Evolutionary conservation across 2,329 filamentous ascomycete genomes (phyloP).

Genomic region (Colletotrichum ledebouriae): DNA sequence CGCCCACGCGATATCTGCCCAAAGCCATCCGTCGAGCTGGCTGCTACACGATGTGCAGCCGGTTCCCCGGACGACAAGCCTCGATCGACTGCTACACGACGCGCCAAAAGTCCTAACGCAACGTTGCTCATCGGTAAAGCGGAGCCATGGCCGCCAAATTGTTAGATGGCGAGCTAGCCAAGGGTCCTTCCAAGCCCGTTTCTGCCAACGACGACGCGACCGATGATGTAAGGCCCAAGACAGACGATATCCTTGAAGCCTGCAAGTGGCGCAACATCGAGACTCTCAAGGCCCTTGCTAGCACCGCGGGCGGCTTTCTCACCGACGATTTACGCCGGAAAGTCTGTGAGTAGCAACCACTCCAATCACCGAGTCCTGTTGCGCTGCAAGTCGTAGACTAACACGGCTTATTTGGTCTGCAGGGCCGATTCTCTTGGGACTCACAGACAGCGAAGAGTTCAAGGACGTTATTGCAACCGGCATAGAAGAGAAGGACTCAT

Average conservation of each 20-base stretch:
- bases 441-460: slow-evolving; percentile 43
- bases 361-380: background rate
- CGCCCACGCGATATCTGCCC: background rate
- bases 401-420: slow-evolving; percentile 10
- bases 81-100: background rate
- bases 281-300: slow-evolving; percentile 69
- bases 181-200: background rate
- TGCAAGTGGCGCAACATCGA: slow-evolving; percentile 70
- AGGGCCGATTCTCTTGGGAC: slow-evolving; percentile 75
- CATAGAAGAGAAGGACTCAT: slow-evolving; percentile 52
- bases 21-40: background rate
- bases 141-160: slow-evolving; percentile 9
- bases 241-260: slow-evolving; percentile 67
- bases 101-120: slow-evolving; percentile 2
- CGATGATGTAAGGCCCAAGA: slow-evolving; percentile 52
- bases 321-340: slow-evolving; percentile 75
- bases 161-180: background rate
- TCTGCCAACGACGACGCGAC: slow-evolving; percentile 31
- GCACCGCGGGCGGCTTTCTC: slow-evolving; percentile 75
- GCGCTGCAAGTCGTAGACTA: slow-evolving; percentile 34
- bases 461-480: slow-evolving; percentile 39
- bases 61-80: slow-evolving; percentile 8
- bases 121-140: background rate
- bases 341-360: slow-evolving; percentile 76
- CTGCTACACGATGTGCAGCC: slow-evolving; percentile 20